Evolutionary conservation across 345 rosid species (phyloP), one percentile per base, ranked within the genome.

Genomic region (Rhizophora mangle): DNA sequence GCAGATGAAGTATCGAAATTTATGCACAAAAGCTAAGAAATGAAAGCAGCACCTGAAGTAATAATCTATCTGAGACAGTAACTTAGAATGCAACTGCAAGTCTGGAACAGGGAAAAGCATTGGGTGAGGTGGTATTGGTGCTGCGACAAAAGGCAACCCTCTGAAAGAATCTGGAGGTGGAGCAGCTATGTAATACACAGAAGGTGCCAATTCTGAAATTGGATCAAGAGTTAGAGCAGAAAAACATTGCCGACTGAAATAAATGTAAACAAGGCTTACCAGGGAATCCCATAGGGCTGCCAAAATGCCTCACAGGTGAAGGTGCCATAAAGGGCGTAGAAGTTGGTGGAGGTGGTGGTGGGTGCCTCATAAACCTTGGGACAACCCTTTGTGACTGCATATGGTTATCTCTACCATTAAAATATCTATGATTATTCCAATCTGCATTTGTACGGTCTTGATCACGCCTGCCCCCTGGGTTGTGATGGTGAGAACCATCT

Each of bases 61-160:
- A 68, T 89, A 93, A 60, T 93, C 89, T 66, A 93, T 89, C 75
- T 93, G 98, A 56, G 61, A 73, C 74, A 82, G 72, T 73, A 93
- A 83, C 68, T 76, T 83, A 22, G 74, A 47, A 74, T 79, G 82
- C 85, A 93, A 83, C 47, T 83, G 86, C 68, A 43, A 72, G 59
- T 89, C 92, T 54, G 75, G 82, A 61, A 78, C 64, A 67, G 75
- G 81, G 68, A 72, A 81, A 80, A 68, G 85, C 46, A 85, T n/a
- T 1, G 87, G 67, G 72, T 61, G 87, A 72, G 82, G 86, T 21
- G 83, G 78, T 26, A 82, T 54, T 32, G 79, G 72, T 34, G 73
- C 71, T 8, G 66, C 72, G 76, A 84, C 78, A 79, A 84, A 84
- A 71, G 89, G 85, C 74, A 86, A 62, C 21, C 75, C 81, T 69